Conservation (phyloP, 2,329 filamentous ascomycete genomes). For the Byssochlamys sp. region DNA sequence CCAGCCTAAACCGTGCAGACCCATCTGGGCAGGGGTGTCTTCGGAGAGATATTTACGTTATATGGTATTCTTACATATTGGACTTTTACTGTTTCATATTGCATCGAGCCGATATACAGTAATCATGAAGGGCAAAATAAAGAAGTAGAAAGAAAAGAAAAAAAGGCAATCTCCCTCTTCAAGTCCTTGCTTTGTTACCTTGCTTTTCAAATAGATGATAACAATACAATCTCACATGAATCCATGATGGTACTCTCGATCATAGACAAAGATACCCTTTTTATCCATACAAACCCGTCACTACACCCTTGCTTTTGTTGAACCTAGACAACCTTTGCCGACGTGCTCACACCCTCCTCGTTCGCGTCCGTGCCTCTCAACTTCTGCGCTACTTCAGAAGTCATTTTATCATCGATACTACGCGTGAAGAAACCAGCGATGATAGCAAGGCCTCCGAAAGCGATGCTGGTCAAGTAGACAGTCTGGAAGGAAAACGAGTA, state of each 20-base stretch:
- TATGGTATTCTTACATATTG: too few species aligned
- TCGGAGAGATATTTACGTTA: too few species aligned
- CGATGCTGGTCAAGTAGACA: constrained; percentile 26
- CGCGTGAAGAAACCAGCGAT: constrained; percentile 4
- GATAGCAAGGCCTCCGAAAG: constrained; percentile 10
- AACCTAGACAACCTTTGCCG: not conserved
- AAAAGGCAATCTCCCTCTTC: not conserved
- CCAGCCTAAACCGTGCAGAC: too few species aligned
- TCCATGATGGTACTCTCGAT: too few species aligned
- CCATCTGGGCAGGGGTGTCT: too few species aligned
- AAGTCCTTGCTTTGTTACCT: not conserved
- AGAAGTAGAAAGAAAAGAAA: not conserved
- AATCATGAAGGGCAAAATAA: not conserved
- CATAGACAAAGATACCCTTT: not conserved
- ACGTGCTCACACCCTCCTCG: not conserved
- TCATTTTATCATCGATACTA: constrained; percentile 3
- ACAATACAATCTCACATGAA: too few species aligned
- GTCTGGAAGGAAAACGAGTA: constrained; percentile 37
- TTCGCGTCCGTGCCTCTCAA: constrained; percentile 7
- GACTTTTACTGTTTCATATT: too few species aligned
- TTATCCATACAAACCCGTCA: not conserved
- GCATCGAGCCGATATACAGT: too few species aligned
- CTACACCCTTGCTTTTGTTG: not conserved
- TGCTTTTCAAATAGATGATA: not conserved
- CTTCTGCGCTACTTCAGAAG: constrained; percentile 3